Evolutionary conservation across 2,329 filamentous ascomycete genomes (phyloP).

Genomic region (Penicillium glabrum): DNA sequence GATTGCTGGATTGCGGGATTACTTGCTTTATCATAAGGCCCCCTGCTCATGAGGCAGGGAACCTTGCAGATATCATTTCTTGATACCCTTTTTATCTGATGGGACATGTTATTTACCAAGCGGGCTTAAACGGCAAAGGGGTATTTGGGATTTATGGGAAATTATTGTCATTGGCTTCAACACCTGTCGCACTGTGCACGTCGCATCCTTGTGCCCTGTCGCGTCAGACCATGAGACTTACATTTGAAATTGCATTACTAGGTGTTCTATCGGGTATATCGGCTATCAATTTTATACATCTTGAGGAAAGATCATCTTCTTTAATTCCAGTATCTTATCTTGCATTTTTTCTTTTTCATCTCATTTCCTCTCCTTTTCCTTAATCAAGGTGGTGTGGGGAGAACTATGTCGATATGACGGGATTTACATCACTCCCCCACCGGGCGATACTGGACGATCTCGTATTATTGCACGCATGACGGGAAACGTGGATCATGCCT

Average conservation of each 20-base stretch:
- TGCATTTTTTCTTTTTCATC: background rate
- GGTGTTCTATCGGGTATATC: conserved; percentile 13
- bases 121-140: conserved; percentile 12
- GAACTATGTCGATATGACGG: background rate
- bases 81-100: conserved; percentile 31
- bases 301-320: background rate
- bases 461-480: conserved; percentile 18
- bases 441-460: conserved; percentile 6
- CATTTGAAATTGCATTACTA: conserved; percentile 15
- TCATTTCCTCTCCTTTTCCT: background rate
- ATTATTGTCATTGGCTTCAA: conserved; percentile 2
- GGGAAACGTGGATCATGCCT: conserved; percentile 21
- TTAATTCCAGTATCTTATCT: background rate
- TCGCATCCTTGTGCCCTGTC: background rate
- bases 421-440: conserved; percentile 2
- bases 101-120: conserved; percentile 17
- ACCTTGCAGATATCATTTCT: conserved; percentile 22
- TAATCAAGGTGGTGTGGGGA: background rate
- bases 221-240: background rate
- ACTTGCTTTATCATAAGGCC: background rate
- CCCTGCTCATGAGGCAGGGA: conserved; percentile 14
- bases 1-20: conserved; percentile 1
- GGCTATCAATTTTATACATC: background rate
- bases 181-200: background rate
- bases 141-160: conserved; percentile 6